Evolutionary conservation across 768 basidiomycete species (phyloP), one percentile per base, ranked within the genome.

Genomic region (button mushroom (Agaricus bisporus)): DNA sequence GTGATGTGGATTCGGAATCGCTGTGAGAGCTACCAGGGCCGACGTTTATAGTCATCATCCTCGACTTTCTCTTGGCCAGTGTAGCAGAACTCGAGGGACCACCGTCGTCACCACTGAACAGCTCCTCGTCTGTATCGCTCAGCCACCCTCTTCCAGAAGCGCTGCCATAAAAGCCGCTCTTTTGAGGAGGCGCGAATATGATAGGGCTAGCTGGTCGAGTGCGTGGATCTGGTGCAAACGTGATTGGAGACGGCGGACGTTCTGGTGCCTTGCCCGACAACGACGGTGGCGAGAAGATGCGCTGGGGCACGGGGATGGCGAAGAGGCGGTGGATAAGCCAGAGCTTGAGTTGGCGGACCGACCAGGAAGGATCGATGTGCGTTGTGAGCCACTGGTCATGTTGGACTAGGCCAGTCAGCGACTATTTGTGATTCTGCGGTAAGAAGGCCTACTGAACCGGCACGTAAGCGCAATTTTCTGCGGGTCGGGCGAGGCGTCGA

Each of bases 321-420:
- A 79, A 68, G 59, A 80, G 82, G 59, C 79, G 85, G 1, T 78
- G 67, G 41, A 88, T 74, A 22, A 88, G 67, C 72, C 78, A 81
- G 29, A 75, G 72, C 59, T 89, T 90, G 29, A 85, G 70, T 28
- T 85, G 76, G 14, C 73, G 74, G 38, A 88, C 72, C 59, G 81
- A 81, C 78, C 80, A 85, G 28, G 68, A 59, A 3, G 79, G 72
- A 55, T 83, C 78, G 62, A 86, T 63, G 61, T 85, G 83, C 11
- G 86, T 86, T n/a, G 82, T 70, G 43, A 88, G 70, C 86, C 87
- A 90, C 68, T 87, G 86, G 65, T 90, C 88, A 59, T 82, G 78
- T 0, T 83, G 79, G 20, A 89, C 86, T 56, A 20, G 12, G 26
- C 20, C 5, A 12, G 3, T 36, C 45, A 56, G 32, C 44, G 43